Base-by-base conservation (phyloP, 495 filamentous ascomycete genomes). In the Glutinoglossum americanum region DNA sequence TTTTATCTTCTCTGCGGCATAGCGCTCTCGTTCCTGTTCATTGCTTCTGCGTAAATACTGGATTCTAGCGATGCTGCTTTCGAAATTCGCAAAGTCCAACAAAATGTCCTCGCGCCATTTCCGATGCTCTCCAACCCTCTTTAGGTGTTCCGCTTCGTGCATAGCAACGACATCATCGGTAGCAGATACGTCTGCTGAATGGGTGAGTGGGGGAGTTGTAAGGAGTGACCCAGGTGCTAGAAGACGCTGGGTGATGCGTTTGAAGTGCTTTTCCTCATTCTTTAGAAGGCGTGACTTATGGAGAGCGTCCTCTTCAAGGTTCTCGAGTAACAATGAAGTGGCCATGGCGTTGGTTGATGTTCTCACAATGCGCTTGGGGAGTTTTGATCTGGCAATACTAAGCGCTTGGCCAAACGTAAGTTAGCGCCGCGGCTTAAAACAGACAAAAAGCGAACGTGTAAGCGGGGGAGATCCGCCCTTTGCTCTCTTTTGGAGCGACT, bases 221-320 rank as follows among this genome's bases (percentile, higher is more conserved):
- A 78, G 68, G 30, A 85, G 71, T 1, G 80, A 78, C 54, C 81
- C 74, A 5, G 85, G 74, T 32, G 78, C 74, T 27, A 83, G 71
- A 11, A 94, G 77, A 45, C 85, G 81, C 70, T 87, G 87, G 10
- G 84, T 82, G 55, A 98, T 79, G 54, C 90, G 86, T 67, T 86
- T 85, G 77, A 90, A 96, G 2, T 88, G 87, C 55, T 87, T 88
- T 65, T 93, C 84, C 75, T 98, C 92, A 62, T 96, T 84, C 62
- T 81, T 82, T 35, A 97, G 78, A 25, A 95, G 86, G 26, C 92
- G 92, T 37, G 79, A 76, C 66, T 89, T 93, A 75, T 96, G 89
- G 28, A 96, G 81, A 47, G 85, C 79, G 68, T 93, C 89, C 81
- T 51, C 21, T 23, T 58, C 28, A n/a, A 30, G 28, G 6, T 35